A percentile compares a stretch with the other conserved stretches of the same genome.
phyloP scores from a whole-genome alignment of 306 rosid species.

The Castanopsis chinensis region DNA sequence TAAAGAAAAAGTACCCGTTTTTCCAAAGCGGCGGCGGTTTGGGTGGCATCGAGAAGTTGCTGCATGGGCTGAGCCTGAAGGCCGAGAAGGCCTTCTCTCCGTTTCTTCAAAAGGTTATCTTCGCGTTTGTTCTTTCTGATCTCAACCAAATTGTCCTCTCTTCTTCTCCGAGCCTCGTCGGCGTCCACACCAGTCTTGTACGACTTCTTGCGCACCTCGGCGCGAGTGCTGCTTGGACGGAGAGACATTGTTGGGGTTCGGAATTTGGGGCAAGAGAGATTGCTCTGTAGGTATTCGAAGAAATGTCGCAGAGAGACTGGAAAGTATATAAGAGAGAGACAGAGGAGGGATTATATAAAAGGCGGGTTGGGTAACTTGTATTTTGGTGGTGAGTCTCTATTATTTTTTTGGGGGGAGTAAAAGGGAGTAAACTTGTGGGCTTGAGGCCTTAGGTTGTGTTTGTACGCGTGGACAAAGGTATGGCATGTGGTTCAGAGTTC shows the following conservation, averaged over 20 bases:
- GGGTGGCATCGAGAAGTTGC: conserved; percentile 42
- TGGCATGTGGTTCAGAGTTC: not conserved
- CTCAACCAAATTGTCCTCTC: conserved; percentile 60
- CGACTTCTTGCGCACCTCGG: conserved; percentile 56
- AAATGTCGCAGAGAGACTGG: not conserved
- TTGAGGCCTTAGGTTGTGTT: not conserved
- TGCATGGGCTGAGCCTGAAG: conserved; percentile 31
- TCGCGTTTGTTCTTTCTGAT: conserved; percentile 72
- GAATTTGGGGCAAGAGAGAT: too few species aligned
- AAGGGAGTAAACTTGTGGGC: not conserved
- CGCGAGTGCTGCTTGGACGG: conserved; percentile 43
- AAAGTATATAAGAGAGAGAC: not conserved
- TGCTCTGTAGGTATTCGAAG: conserved; percentile 24
- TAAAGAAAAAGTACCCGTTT: conserved; percentile 27
- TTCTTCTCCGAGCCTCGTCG: conserved; percentile 57
- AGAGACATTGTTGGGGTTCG: conserved; percentile 47
- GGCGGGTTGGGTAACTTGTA: not conserved
- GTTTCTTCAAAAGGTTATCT: conserved; percentile 56
- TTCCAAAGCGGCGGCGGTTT: conserved; percentile 32
- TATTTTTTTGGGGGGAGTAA: not conserved
- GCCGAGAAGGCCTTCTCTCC: conserved; percentile 49
- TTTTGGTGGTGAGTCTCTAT: not conserved
- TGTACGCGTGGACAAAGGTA: not conserved
- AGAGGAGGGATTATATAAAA: not conserved
- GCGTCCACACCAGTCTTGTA: conserved; percentile 68